Evolutionary conservation across 2,329 filamentous ascomycete species (phyloP).

Genomic region (Verticillium longisporum): DNA sequence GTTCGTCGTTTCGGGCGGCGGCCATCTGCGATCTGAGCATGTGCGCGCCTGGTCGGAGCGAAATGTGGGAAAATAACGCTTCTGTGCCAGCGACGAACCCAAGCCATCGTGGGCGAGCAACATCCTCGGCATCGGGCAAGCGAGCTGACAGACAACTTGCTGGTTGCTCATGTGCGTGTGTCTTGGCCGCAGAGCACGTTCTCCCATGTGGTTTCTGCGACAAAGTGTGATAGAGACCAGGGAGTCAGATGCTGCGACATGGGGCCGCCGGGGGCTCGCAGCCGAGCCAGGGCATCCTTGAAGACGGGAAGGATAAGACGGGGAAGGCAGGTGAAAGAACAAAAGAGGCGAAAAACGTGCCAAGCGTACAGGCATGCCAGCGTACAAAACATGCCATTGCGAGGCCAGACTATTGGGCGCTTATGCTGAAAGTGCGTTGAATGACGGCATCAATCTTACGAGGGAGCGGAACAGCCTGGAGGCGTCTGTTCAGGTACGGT

Average conservation of each 20-base stretch:
- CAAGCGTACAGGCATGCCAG: constrained; percentile 4
- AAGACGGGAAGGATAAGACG: constrained; percentile 12
- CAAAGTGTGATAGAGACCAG: background rate
- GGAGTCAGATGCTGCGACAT: background rate
- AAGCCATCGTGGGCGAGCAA: background rate
- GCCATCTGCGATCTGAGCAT: background rate
- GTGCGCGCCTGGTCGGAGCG: background rate
- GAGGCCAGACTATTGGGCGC: background rate
- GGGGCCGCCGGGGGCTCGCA: background rate
- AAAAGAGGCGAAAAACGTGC: constrained; percentile 9
- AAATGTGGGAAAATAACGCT: background rate
- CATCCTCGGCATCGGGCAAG: background rate
- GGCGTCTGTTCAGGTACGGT: background rate
- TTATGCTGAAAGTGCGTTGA: background rate
- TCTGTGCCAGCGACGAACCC: background rate
- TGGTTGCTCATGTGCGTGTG: background rate
- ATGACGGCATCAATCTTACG: constrained; percentile 1
- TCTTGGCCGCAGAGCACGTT: background rate
- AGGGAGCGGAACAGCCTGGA: background rate
- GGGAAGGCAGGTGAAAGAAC: constrained; percentile 5
- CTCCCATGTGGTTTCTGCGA: background rate
- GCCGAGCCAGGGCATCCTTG: constrained; percentile 5
- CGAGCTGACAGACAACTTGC: background rate
- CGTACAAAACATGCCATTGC: background rate
- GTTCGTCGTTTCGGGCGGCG: background rate